Conservation (phyloP, 2,329 filamentous ascomycete species). For the Chrysoporthe deuterocubensis region DNA sequence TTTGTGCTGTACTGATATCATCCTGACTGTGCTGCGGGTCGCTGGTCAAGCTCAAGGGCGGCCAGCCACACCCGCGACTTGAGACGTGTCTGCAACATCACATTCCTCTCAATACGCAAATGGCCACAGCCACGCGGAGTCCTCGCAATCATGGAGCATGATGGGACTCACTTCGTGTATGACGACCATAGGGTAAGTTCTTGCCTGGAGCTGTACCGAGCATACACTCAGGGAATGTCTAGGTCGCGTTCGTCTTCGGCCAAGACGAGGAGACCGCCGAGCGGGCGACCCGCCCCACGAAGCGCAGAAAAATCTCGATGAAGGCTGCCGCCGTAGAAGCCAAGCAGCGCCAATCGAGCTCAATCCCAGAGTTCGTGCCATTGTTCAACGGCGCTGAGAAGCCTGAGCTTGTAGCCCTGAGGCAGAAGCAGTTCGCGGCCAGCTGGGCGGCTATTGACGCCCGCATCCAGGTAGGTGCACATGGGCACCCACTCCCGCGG, state of each 20-base stretch:
- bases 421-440: conserved; percentile 63
- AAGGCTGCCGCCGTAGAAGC: conserved; percentile 33
- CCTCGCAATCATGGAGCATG: conserved; percentile 16
- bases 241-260: conserved; percentile 68
- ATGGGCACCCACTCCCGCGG: background rate
- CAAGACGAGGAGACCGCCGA: conserved; percentile 47
- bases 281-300: conserved; percentile 50
- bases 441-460: conserved; percentile 68
- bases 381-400: conserved; percentile 61
- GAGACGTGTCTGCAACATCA: background rate
- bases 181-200: conserved; percentile 50
- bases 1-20: background rate
- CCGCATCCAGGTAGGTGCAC: conserved; percentile 59
- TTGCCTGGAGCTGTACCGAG: background rate
- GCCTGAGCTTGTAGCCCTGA: conserved; percentile 51
- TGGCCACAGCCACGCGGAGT: background rate
- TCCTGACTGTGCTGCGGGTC: background rate
- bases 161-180: conserved; percentile 37
- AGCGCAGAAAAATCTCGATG: conserved; percentile 60
- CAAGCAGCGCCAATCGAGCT: conserved; percentile 30
- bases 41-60: background rate
- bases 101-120: conserved; percentile 9
- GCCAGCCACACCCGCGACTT: background rate
- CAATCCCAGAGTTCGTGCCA: conserved; percentile 47
- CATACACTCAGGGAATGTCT: conserved; percentile 20